These are phyloP conservation scores for Stemphylium beticola DNA, from an alignment of 2,329 filamentous ascomycete genomes.

Conservation along the genomic window DNA sequence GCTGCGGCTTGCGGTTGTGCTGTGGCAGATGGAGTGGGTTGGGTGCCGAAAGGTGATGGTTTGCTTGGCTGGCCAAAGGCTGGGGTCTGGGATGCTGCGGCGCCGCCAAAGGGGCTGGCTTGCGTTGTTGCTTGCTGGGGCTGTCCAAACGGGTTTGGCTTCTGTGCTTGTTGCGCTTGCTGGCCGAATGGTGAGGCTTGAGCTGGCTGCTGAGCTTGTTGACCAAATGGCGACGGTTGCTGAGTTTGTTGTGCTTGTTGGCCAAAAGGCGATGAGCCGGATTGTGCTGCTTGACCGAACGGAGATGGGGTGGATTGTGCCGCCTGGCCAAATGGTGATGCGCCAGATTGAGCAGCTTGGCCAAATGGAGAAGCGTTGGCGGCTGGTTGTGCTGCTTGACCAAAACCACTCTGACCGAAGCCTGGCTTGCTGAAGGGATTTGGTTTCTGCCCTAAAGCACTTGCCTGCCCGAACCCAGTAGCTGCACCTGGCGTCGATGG, in stretches of 20 bases:
- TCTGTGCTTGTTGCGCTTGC: conserved; percentile 21
- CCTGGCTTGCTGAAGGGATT: conserved; percentile 53
- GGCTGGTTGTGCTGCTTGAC: conserved; percentile 51
- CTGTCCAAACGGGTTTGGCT: conserved; percentile 11
- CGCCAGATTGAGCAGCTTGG: conserved; percentile 38
- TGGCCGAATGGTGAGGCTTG: conserved; percentile 9
- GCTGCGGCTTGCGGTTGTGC: conserved; percentile 1
- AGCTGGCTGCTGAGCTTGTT: conserved; percentile 22
- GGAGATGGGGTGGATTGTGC: conserved; percentile 27
- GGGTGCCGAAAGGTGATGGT: conserved; percentile 32
- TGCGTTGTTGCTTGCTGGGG: conserved; percentile 8
- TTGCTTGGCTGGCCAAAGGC: conserved; percentile 46
- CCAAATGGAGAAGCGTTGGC: conserved; percentile 39
- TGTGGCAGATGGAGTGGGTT: conserved; percentile 8
- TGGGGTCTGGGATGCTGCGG: conserved; percentile 21
- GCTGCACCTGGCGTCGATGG: conserved; percentile 36
- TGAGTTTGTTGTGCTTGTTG: conserved; percentile 16
- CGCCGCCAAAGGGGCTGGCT: conserved; percentile 27
- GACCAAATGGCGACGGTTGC: conserved; percentile 27
- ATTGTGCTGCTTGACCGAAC: conserved; percentile 30
- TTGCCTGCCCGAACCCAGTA: conserved; percentile 44
- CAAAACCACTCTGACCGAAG: conserved; percentile 49
- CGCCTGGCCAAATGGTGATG: conserved; percentile 38
- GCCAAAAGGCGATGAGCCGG: conserved; percentile 18
- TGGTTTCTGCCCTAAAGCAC: conserved; percentile 29